Conservation (phyloP, 345 rosid genomes). For the Hibiscus syriacus region DNA sequence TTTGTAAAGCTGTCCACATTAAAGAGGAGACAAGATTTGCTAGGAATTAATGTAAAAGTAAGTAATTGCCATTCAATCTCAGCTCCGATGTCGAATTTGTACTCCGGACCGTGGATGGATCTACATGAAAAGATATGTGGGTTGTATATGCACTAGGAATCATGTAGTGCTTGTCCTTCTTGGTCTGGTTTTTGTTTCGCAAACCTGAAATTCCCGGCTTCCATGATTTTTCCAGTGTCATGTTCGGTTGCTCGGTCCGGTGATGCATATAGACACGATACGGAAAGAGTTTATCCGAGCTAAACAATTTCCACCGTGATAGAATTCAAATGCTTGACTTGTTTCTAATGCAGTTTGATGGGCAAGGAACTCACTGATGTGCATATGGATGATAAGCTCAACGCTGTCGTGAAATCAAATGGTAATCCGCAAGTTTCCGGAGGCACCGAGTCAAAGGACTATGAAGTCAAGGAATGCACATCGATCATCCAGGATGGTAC, state of each 20-base stretch:
- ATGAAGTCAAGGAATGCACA: neutral
- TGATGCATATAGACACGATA: neutral
- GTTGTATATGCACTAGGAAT: too few relatives aligned
- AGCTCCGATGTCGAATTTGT: neutral
- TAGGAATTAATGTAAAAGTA: neutral
- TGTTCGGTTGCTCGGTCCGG: neutral
- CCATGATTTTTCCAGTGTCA: neutral
- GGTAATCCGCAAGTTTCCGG: neutral
- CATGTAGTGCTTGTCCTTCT: too few relatives aligned
- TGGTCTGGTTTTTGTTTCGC: too few relatives aligned
- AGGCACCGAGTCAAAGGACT: neutral
- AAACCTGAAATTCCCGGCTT: too few relatives aligned
- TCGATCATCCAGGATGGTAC: neutral
- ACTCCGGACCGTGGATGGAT: neutral
- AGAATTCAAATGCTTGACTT: slow-evolving; percentile 6
- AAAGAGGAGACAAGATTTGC: too few relatives aligned
- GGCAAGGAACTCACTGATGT: slow-evolving; percentile 59
- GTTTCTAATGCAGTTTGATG: slow-evolving; percentile 51
- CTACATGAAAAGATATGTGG: neutral
- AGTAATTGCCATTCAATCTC: neutral
- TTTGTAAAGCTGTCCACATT: too few relatives aligned
- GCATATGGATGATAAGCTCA: slow-evolving; percentile 30
- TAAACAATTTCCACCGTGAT: neutral
- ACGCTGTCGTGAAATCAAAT: neutral
- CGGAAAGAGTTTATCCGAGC: neutral